Conservation (phyloP, 2,329 filamentous ascomycete species). For the Alternaria longipes region DNA sequence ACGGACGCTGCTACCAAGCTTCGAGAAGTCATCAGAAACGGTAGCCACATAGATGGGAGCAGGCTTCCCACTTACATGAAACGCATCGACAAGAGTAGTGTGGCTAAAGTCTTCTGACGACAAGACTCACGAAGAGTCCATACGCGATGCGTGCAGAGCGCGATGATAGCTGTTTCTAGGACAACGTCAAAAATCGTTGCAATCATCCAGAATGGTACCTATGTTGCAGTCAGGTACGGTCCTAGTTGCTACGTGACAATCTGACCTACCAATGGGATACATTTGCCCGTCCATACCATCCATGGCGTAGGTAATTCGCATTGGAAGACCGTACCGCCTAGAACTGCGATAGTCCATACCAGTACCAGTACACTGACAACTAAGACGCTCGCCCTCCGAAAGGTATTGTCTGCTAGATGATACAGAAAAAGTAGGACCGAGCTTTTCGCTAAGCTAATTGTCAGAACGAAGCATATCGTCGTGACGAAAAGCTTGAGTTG, state of each 20-base stretch:
- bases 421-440: slow-evolving; percentile 33
- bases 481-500: slow-evolving; percentile 35
- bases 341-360: slow-evolving; percentile 31
- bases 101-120: slow-evolving; percentile 26
- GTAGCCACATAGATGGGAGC: background rate
- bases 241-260: background rate
- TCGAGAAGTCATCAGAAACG: background rate
- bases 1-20: slow-evolving; percentile 36
- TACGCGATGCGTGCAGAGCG: slow-evolving; percentile 29
- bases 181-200: slow-evolving; percentile 28
- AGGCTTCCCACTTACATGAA: slow-evolving; percentile 24
- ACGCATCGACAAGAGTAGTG: slow-evolving; percentile 32
- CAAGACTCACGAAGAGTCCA: slow-evolving; percentile 27
- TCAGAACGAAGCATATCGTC: slow-evolving; percentile 34
- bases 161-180: slow-evolving; percentile 29
- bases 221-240: background rate
- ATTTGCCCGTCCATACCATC: slow-evolving; percentile 33
- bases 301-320: slow-evolving; percentile 39
- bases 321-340: slow-evolving; percentile 32
- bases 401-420: slow-evolving; percentile 24
- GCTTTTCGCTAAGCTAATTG: slow-evolving; percentile 36
- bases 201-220: slow-evolving; percentile 34
- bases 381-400: slow-evolving; percentile 24
- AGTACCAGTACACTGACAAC: slow-evolving; percentile 23
- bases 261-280: slow-evolving; percentile 33